Conservation (phyloP, 441 rosid genomes). For the Pelargonium fulgidum region DNA sequence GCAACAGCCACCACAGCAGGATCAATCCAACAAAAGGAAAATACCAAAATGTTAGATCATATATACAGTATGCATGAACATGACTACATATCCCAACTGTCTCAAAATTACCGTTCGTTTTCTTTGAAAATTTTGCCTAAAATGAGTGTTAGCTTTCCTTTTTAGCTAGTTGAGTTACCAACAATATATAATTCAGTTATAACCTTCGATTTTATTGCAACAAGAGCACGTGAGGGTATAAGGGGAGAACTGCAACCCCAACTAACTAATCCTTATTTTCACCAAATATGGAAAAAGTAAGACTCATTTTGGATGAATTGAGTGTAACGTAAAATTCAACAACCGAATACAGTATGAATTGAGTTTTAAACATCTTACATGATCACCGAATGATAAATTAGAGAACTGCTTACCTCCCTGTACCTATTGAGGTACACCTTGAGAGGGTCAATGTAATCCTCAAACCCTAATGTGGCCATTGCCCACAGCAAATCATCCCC, state of each 20-base stretch:
- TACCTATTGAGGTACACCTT: conserved; percentile 71
- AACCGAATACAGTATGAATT: conserved; percentile 22
- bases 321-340: neutral
- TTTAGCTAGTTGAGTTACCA: too few species aligned
- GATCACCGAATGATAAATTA: neutral
- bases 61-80: neutral
- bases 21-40: conserved; percentile 12
- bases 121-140: too few species aligned
- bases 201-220: neutral
- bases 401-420: conserved; percentile 54
- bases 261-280: neutral
- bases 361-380: neutral
- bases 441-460: conserved; percentile 90
- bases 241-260: neutral
- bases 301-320: too few species aligned
- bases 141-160: too few species aligned
- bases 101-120: neutral
- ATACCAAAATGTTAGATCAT: neutral
- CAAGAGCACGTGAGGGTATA: neutral
- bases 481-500: conserved; percentile 98
- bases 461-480: conserved; percentile 95
- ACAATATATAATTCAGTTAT: too few species aligned
- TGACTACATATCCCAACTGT: neutral
- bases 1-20: conserved; percentile 21
- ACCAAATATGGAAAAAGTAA: too few species aligned